Evolutionary conservation across 495 filamentous ascomycete species (phyloP), one percentile per base, ranked within the genome.

Genomic region (Hapsidospora chrysogenum): DNA sequence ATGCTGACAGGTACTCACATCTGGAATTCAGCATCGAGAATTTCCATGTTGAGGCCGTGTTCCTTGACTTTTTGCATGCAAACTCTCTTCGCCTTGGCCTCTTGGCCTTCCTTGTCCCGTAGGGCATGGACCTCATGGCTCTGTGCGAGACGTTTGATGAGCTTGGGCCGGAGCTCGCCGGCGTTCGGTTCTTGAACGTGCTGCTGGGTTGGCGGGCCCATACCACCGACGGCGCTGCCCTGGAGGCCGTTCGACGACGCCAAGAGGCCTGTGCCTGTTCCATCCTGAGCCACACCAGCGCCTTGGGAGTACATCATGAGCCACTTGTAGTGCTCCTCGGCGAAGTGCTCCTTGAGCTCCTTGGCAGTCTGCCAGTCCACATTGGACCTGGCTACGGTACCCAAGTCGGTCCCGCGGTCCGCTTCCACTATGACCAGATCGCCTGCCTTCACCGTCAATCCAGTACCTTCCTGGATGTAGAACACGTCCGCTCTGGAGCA

Each of bases 11-110:
- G 21, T 32, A 67, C 83, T 70, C 64, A 94, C 89, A 93, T 85
- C 49, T 97, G 89, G 52, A 92, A 97, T 54, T 97, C 89, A n/a
- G 89, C 89, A 56, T 97, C 89, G 10, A 97, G 70, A 39, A 97
- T 95, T 49, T 97, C 89, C 89, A 97, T 95, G 39, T 86, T 82
- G 9, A 97, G 68, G 28, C 82, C 78, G 57, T 96, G 86, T 46
- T 96, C 89, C 31, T 73, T 76, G 25, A 94, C 92, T 53, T 97
- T 97, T 46, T 87, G 80, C 61, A 92, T 86, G 46, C 85, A 95
- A 29, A 94, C 76, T 17, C 89, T 74, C 60, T 95, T 95, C 10
- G 89, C 89, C 49, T 96, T 97, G 22, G 92, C 92, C 53, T 97
- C 89, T 39, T 86, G 85, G 19, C 86, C 89, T 58, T 97, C 89